Conservation (phyloP, 1,284 basidiomycete genomes). For the Spongispora temasekensis region DNA sequence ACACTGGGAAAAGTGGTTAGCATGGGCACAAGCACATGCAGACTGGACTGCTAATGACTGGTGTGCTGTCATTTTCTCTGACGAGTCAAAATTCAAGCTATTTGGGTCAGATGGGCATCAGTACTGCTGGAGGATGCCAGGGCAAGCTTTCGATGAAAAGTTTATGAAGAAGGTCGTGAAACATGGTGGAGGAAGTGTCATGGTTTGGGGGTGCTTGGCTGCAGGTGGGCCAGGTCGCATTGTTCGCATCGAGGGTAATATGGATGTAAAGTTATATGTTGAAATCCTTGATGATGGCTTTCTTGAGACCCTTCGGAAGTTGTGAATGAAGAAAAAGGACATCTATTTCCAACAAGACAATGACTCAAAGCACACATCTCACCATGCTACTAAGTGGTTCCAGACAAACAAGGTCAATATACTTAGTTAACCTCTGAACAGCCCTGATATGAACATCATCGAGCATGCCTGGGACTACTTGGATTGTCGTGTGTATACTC, state of each 20-base stretch:
- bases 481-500: background rate
- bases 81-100: background rate
- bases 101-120: background rate
- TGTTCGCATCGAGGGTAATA: background rate
- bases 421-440: background rate
- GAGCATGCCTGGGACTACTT: background rate
- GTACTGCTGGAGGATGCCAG: background rate
- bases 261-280: background rate
- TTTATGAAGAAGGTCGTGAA: too few species aligned
- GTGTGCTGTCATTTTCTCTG: background rate
- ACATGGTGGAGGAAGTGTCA: too few species aligned
- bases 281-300: background rate
- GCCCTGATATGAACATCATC: constrained; percentile 2
- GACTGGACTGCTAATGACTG: background rate
- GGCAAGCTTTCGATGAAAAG: background rate
- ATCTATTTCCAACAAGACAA: constrained; percentile 2
- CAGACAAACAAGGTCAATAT: background rate
- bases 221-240: background rate
- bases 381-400: background rate
- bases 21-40: background rate
- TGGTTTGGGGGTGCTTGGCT: too few species aligned
- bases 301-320: background rate
- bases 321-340: background rate
- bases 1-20: background rate
- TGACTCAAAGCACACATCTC: background rate